phyloP scores from a whole-genome alignment of 257 asterid species.

The Solanum arcanum region DNA sequence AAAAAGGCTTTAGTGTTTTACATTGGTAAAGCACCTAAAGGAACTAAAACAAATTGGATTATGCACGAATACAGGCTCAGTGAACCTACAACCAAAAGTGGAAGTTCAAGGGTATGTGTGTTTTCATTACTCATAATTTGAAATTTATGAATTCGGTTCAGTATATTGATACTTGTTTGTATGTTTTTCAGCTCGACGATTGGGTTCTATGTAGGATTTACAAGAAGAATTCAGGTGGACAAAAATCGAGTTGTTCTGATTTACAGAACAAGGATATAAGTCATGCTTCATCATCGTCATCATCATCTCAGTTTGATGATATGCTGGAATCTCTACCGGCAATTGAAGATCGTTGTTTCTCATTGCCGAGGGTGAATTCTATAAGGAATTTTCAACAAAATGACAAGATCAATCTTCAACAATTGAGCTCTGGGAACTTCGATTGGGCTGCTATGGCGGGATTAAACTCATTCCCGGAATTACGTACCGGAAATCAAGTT shows the following conservation, averaged over 20 bases:
- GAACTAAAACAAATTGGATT: conserved; percentile 85
- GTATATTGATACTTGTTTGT: no score
- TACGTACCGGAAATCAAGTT: not conserved
- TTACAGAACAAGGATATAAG: conserved; percentile 36
- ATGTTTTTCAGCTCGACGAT: conserved; percentile 45
- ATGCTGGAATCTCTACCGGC: conserved; percentile 56
- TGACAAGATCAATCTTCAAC: conserved; percentile 30
- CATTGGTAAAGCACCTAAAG: conserved; percentile 86
- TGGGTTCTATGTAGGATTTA: conserved; percentile 80
- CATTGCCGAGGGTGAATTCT: conserved; percentile 29
- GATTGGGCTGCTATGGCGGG: conserved; percentile 80
- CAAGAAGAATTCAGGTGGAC: conserved; percentile 47
- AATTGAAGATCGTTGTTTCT: conserved; percentile 32
- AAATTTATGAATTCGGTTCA: no score
- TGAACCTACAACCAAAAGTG: conserved; percentile 29
- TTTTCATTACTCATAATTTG: not conserved
- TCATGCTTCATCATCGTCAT: conserved; percentile 45
- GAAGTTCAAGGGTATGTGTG: conserved; percentile 35
- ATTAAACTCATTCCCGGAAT: conserved; percentile 6
- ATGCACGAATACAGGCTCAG: conserved; percentile 78
- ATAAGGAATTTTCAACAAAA: conserved; percentile 20
- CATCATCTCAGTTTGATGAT: conserved; percentile 66
- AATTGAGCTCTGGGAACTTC: conserved; percentile 42
- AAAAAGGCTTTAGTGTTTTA: conserved; percentile 86
- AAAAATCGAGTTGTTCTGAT: conserved; percentile 8